Conservation (phyloP, 192 early-diverging fungal genomes). For the Linnemannia schmuckeri region DNA sequence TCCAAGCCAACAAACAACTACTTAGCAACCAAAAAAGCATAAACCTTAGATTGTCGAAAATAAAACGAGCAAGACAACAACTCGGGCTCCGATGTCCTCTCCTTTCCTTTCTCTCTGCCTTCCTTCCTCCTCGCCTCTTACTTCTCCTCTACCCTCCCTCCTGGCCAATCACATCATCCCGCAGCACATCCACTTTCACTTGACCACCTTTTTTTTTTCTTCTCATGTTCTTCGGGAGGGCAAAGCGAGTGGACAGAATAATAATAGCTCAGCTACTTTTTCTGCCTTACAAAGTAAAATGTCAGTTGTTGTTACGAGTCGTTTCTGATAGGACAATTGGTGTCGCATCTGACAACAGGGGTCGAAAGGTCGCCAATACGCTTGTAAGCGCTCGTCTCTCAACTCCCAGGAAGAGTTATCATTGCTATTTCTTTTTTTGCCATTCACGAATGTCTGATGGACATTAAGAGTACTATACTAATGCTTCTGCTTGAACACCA, state of each 20-base stretch:
- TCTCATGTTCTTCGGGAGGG: background rate
- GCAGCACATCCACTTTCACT: slow-evolving; percentile 1
- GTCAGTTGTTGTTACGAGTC: too few relatives aligned
- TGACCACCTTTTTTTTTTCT: background rate
- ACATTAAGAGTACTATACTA: background rate
- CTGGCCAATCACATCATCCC: background rate
- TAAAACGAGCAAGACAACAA: background rate
- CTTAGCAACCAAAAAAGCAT: background rate
- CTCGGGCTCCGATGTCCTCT: background rate
- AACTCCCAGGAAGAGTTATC: too few relatives aligned
- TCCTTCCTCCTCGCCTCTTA: background rate
- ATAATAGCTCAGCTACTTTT: background rate
- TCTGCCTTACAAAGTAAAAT: too few relatives aligned
- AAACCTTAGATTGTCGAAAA: slow-evolving; percentile 2
- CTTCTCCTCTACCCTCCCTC: background rate
- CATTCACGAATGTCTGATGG: too few relatives aligned
- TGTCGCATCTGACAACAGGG: background rate
- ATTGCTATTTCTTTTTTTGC: too few relatives aligned
- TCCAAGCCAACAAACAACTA: background rate
- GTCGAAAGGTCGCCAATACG: too few relatives aligned
- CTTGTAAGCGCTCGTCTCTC: too few relatives aligned
- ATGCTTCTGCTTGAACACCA: too few relatives aligned
- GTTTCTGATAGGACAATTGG: background rate
- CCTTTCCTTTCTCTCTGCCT: background rate
- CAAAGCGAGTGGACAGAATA: background rate